Evolutionary conservation across 805 yeast genomes (phyloP).

Genomic region (Schwanniomyces vanrijiae): DNA sequence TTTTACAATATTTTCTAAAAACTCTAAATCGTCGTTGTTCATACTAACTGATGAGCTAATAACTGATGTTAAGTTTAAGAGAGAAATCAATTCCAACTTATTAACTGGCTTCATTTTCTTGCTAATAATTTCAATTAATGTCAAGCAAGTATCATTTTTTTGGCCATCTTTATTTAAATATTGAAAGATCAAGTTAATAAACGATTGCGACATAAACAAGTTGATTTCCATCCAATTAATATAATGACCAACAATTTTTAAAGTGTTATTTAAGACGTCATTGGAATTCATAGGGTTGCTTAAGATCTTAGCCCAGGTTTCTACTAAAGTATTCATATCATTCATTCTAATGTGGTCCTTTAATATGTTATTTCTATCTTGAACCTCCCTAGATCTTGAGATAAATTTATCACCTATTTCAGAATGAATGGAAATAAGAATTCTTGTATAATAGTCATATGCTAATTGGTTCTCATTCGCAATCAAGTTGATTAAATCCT

Average conservation of each 20-base stretch:
- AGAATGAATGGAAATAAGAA: constrained; percentile 73
- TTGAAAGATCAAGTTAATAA: constrained; percentile 56
- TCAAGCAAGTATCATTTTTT: constrained; percentile 57
- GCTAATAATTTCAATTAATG: constrained; percentile 63
- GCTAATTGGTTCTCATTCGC: constrained; percentile 31
- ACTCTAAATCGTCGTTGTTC: constrained; percentile 54
- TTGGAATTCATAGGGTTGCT: constrained; percentile 21
- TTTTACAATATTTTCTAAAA: constrained; percentile 74
- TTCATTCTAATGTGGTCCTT: constrained; percentile 80
- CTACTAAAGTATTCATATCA: constrained; percentile 67
- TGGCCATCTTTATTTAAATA: constrained; percentile 51
- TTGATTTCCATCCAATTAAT: constrained; percentile 91
- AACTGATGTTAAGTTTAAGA: constrained; percentile 65
- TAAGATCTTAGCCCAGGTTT: constrained; percentile 66
- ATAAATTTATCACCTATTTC: constrained; percentile 94
- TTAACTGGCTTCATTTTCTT: constrained; percentile 77
- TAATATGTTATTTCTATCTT: constrained; percentile 65
- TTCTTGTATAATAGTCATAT: constrained; percentile 72
- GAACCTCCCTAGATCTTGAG: constrained; percentile 59
- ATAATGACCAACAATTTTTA: constrained; percentile 76
- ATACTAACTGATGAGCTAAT: constrained; percentile 35
- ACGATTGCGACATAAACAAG: constrained; percentile 62
- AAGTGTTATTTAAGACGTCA: constrained; percentile 56
- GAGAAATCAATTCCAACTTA: constrained; percentile 65
- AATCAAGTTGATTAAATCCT: constrained; percentile 24